phyloP scores from a whole-genome alignment of 176 grass and related monocot species.

The Guadua angustifolia region DNA sequence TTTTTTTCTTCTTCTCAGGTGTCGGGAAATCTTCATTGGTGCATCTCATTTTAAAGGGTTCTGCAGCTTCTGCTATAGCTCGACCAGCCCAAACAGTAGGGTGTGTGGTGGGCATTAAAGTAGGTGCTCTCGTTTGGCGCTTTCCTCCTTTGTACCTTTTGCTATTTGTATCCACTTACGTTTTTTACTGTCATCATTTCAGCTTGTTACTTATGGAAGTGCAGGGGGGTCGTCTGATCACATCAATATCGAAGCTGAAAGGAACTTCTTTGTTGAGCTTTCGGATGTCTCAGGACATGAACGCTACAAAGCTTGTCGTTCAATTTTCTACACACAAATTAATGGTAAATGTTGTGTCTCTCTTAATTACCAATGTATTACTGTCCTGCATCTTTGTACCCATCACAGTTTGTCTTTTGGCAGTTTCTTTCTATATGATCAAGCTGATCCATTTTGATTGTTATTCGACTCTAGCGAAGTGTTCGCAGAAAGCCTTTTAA shows the following conservation, averaged over 20 bases:
- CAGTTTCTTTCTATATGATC: not conserved
- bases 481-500: not conserved
- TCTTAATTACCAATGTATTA: conserved; percentile 12
- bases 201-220: conserved; percentile 86
- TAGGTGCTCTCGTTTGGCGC: conserved; percentile 41
- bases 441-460: conserved; percentile 11
- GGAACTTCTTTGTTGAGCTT: conserved; percentile 93
- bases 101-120: conserved; percentile 72
- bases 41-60: conserved; percentile 77
- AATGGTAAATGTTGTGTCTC: conserved; percentile 58
- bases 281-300: conserved; percentile 97
- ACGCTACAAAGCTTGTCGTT: conserved; percentile 82
- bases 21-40: conserved; percentile 91
- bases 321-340: conserved; percentile 89
- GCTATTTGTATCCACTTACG: conserved; percentile 33
- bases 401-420: not conserved
- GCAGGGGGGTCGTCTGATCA: conserved; percentile 74
- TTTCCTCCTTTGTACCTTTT: conserved; percentile 26
- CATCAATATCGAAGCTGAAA: conserved; percentile 65
- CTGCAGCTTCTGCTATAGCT: conserved; percentile 56
- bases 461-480: not conserved
- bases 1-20: conserved; percentile 47
- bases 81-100: conserved; percentile 81
- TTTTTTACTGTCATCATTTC: conserved; percentile 49
- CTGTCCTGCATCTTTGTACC: conserved; percentile 11